Base-by-base conservation (phyloP, 2,329 filamentous ascomycete genomes). In the Bipolaris gigantea region DNA sequence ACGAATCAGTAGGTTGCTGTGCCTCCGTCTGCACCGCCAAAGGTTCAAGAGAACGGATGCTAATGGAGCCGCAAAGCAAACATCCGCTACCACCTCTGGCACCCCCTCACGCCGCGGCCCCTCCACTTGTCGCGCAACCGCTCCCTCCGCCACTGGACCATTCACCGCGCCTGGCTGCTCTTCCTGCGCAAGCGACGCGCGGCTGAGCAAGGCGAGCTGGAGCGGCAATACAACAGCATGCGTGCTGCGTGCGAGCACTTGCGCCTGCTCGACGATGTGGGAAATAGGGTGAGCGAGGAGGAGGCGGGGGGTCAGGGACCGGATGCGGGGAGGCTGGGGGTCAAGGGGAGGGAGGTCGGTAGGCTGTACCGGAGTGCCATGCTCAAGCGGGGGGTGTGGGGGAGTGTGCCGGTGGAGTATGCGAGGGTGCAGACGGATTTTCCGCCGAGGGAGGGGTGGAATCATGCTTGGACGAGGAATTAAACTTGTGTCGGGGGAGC, bases 81-180 rank as follows among this genome's bases (percentile, higher is more conserved):
- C 50, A 89, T 90, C 73, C 81, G 86, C 66, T 90, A 89, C 77
- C 84, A 87, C 75, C 83, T 90, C 64, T 77, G 82, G 67, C 87
- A 90, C 74, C 85, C 86, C 2, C 76, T 83, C 27, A 89, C 85
- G 6, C 87, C 87, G 0, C 85, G 87, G 11, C 92, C 94, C 0
- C 84, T 99, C 61, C 89, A 91, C 67, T 92, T 97, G 83, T 91
- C 86, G 36, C 91, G 93, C 65, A 89, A 89, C 75, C 87, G 94
- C 52, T 84, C 86, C 76, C 86, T 99, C 61, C 90, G 94, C 42
- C 94, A 99, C 81, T 99, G 94, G 94, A 97, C 94, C 47, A 97
- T 99, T 76, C 92, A 97, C 81, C 92, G 94, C 66, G 93, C 93
- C 19, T 97, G 92, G 91, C 83, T 90, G 67, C 81, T 97, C 27